Evolutionary conservation across 2,329 filamentous ascomycete species (phyloP).

Genomic region (Xylaria multiplex): DNA sequence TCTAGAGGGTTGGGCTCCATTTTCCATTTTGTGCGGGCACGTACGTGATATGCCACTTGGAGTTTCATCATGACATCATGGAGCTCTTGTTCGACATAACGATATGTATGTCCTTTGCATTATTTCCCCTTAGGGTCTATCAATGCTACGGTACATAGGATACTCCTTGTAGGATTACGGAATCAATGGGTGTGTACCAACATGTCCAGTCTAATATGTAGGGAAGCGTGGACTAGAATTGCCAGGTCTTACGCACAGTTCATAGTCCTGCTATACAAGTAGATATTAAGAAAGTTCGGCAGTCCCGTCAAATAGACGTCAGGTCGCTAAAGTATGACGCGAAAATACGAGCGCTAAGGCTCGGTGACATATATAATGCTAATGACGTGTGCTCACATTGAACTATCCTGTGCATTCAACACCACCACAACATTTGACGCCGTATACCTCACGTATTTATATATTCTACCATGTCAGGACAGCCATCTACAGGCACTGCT

Average conservation of each 20-base stretch:
- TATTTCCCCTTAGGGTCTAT: too few species aligned
- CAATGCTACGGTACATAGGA: background rate
- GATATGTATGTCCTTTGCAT: background rate
- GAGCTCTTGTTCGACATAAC: slow-evolving; percentile 3
- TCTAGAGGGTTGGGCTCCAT: background rate
- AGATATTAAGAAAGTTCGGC: too few species aligned
- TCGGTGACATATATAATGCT: slow-evolving; percentile 13
- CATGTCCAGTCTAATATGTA: background rate
- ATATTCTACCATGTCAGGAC: slow-evolving; percentile 18
- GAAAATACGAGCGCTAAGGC: background rate
- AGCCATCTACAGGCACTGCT: slow-evolving; percentile 31
- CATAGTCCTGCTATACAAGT: too few species aligned
- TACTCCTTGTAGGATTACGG: background rate
- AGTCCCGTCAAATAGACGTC: slow-evolving; percentile 27
- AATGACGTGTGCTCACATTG: background rate
- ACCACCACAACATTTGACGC: background rate
- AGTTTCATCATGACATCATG: slow-evolving; percentile 37
- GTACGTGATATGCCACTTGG: slow-evolving; percentile 16
- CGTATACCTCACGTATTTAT: background rate
- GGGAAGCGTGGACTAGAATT: background rate
- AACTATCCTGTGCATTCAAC: background rate
- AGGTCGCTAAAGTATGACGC: slow-evolving; percentile 32
- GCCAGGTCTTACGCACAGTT: too few species aligned
- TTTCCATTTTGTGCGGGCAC: slow-evolving; percentile 3
- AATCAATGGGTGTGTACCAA: background rate